Conservation (phyloP, 352 stramenopile species). For the Globisporangium canariense region DNA sequence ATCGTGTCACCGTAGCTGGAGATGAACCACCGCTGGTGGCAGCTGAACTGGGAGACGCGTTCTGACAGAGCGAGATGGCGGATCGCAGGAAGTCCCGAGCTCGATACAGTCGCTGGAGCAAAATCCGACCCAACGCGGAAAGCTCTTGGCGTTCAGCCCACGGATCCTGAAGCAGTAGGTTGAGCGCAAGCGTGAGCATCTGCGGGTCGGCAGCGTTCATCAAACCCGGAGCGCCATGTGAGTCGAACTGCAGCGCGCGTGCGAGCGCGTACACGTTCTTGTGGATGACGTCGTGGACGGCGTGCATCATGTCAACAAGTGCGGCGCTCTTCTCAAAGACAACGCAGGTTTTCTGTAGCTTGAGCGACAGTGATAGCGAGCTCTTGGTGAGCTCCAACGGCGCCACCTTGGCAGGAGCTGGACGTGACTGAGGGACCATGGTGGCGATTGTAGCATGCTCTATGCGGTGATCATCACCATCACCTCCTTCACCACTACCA, state of each 20-base stretch:
- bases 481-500: neutral
- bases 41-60: neutral
- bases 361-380: neutral
- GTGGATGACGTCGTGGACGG: slow-evolving; percentile 6
- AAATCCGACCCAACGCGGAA: neutral
- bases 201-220: slow-evolving; percentile 12
- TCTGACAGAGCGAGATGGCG: slow-evolving; percentile 11
- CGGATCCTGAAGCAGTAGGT: slow-evolving; percentile 9
- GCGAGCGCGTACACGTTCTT: slow-evolving; percentile 16
- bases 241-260: slow-evolving; percentile 16
- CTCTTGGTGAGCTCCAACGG: neutral
- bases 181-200: slow-evolving; percentile 11
- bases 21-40: neutral
- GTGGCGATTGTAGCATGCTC: too few species aligned
- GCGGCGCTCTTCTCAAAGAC: slow-evolving; percentile 1
- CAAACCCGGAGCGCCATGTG: slow-evolving; percentile 5
- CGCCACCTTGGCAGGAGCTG: neutral
- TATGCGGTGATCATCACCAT: neutral
- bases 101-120: slow-evolving; percentile 10
- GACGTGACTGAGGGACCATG: too few species aligned
- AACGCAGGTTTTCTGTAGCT: neutral
- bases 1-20: neutral
- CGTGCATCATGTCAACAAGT: slow-evolving; percentile 9
- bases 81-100: slow-evolving; percentile 13
- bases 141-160: slow-evolving; percentile 7